Conservation (phyloP, 257 asterid genomes). For the Solanum microdontum region DNA sequence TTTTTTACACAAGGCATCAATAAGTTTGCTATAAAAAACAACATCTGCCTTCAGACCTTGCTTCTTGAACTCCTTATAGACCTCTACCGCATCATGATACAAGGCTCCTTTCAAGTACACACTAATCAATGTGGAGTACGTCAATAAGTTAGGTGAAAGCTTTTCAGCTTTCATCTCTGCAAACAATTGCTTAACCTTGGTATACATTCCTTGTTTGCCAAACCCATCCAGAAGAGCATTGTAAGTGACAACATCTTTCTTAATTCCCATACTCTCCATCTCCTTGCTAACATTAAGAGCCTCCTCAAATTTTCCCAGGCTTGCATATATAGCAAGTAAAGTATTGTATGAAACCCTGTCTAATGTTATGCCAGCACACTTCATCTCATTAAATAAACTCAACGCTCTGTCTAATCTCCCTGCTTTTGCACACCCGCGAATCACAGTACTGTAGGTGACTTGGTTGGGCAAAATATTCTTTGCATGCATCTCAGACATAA, state of each 20-base stretch:
- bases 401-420: slow-evolving; percentile 64
- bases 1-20: slow-evolving; percentile 85
- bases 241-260: slow-evolving; percentile 87
- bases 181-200: slow-evolving; percentile 64
- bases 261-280: slow-evolving; percentile 85
- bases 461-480: slow-evolving; percentile 67
- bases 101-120: slow-evolving; percentile 77
- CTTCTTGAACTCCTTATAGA: slow-evolving; percentile 56
- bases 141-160: slow-evolving; percentile 64
- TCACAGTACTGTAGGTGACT: slow-evolving; percentile 81
- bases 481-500: slow-evolving; percentile 64
- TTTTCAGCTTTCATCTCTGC: slow-evolving; percentile 55
- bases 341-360: slow-evolving; percentile 90
- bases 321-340: slow-evolving; percentile 67
- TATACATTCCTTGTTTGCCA: slow-evolving; percentile 78
- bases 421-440: slow-evolving; percentile 86
- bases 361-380: slow-evolving; percentile 57
- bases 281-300: slow-evolving; percentile 69
- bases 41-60: slow-evolving; percentile 88
- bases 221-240: slow-evolving; percentile 85
- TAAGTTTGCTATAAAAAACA: slow-evolving; percentile 83
- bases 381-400: slow-evolving; percentile 78
- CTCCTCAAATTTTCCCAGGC: slow-evolving; percentile 80
- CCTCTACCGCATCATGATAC: slow-evolving; percentile 54
- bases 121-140: slow-evolving; percentile 76